Evolutionary conservation across 75 land plant species (phyloP).

Genomic region (Adiantum capillusveneris): DNA sequence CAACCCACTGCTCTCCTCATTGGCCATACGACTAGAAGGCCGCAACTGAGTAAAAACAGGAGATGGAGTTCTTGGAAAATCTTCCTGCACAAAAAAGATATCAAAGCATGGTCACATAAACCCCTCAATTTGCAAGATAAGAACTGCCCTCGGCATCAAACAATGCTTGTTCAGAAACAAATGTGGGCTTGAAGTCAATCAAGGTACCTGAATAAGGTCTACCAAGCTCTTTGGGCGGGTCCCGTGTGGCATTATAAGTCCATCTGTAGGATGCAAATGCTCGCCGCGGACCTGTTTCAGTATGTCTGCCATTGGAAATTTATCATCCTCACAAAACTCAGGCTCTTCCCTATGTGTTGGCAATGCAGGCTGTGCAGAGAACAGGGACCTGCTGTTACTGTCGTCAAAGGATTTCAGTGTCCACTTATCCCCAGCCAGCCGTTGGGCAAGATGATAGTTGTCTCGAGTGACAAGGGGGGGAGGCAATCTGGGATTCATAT

Average conservation of each 20-base stretch:
- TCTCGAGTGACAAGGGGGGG: constrained; percentile 63
- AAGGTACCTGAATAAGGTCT: constrained; percentile 72
- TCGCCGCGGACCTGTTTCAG: constrained; percentile 25
- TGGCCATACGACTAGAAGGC: constrained; percentile 37
- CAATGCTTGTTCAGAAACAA: neutral
- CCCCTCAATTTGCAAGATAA: too few relatives aligned
- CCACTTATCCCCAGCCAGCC: constrained; percentile 45
- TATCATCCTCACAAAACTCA: constrained; percentile 49
- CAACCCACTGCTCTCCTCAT: constrained; percentile 35
- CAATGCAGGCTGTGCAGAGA: constrained; percentile 38
- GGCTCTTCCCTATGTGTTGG: constrained; percentile 82
- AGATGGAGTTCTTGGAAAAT: constrained; percentile 80
- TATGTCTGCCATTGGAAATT: constrained; percentile 30
- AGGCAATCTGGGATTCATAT: constrained; percentile 77
- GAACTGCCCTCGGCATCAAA: too few relatives aligned
- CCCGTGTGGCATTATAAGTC: constrained; percentile 17
- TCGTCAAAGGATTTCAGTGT: constrained; percentile 55
- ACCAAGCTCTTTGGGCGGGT: constrained; percentile 75
- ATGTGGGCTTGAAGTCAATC: neutral
- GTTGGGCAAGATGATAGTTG: constrained; percentile 46
- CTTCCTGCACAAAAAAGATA: constrained; percentile 39
- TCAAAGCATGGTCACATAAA: neutral
- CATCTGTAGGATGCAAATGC: constrained; percentile 3
- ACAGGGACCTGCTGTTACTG: constrained; percentile 39
- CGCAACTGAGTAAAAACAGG: constrained; percentile 56